phyloP scores from a whole-genome alignment of 2,329 filamentous ascomycete genomes.

The Mycosphaerelloides madeirae region DNA sequence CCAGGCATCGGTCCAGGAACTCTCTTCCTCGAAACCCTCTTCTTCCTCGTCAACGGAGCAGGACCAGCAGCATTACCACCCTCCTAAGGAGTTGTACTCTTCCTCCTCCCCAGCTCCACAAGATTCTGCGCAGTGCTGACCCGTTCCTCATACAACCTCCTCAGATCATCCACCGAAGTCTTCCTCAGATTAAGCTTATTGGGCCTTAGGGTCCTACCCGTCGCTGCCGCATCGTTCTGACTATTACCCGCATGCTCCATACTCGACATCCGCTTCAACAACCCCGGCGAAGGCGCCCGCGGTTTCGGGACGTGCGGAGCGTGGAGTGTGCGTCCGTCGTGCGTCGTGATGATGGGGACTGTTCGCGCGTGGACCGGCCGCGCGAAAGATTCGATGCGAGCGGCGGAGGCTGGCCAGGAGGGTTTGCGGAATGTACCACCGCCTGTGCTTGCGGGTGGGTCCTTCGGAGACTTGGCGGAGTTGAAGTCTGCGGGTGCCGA shows the following conservation, averaged over 20 bases:
- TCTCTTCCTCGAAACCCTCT: background rate
- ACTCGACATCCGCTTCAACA: slow-evolving; percentile 46
- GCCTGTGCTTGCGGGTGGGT: slow-evolving; percentile 4
- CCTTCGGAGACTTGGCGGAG: background rate
- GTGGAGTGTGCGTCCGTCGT: slow-evolving; percentile 2
- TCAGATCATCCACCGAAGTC: slow-evolving; percentile 44
- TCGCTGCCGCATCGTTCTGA: slow-evolving; percentile 3
- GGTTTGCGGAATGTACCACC: slow-evolving; percentile 30
- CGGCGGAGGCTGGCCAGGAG: slow-evolving; percentile 31
- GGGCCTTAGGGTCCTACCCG: slow-evolving; percentile 17
- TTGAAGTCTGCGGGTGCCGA: slow-evolving; percentile 3
- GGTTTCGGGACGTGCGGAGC: slow-evolving; percentile 21
- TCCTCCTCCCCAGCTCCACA: slow-evolving; percentile 12
- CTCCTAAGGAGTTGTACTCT: slow-evolving; percentile 9
- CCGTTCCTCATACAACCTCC: slow-evolving; percentile 46
- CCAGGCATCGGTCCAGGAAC: slow-evolving; percentile 3
- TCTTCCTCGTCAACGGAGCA: background rate
- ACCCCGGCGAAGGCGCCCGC: slow-evolving; percentile 36
- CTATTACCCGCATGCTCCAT: slow-evolving; percentile 31
- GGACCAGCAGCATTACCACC: background rate
- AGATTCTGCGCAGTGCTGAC: slow-evolving; percentile 35
- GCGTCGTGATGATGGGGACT: slow-evolving; percentile 11
- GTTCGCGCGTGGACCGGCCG: slow-evolving; percentile 21
- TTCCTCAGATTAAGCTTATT: slow-evolving; percentile 41
- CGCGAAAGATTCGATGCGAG: slow-evolving; percentile 18